Conservation (phyloP, 2,329 filamentous ascomycete genomes). For the Xylaria sp. region DNA sequence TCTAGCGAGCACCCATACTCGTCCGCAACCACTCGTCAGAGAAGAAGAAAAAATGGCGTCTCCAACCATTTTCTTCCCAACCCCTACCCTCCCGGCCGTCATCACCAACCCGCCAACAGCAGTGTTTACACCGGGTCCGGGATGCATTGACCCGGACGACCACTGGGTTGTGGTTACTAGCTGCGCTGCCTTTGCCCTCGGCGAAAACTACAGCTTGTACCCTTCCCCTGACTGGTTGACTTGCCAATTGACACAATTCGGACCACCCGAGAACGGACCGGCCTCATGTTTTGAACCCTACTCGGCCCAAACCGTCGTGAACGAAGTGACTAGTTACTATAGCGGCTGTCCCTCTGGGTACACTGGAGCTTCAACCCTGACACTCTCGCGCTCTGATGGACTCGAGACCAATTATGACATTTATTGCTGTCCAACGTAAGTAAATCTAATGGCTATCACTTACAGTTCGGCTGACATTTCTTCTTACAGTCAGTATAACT, state of each 20-base stretch:
- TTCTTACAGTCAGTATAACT: conserved; percentile 30
- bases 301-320: conserved; percentile 19
- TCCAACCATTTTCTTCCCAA: conserved; percentile 19
- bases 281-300: conserved; percentile 31
- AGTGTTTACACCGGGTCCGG: conserved; percentile 33
- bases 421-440: conserved; percentile 34
- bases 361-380: neutral
- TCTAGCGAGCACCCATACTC: neutral
- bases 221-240: conserved; percentile 34
- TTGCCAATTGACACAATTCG: conserved; percentile 35
- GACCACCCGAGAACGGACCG: conserved; percentile 6
- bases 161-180: conserved; percentile 36
- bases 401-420: conserved; percentile 8
- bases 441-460: neutral
- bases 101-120: conserved; percentile 32
- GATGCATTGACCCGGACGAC: conserved; percentile 30
- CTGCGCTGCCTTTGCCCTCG: conserved; percentile 19
- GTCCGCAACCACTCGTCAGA: neutral
- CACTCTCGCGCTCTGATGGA: neutral
- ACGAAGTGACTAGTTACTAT: conserved; percentile 20
- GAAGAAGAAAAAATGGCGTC: conserved; percentile 25
- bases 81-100: conserved; percentile 9
- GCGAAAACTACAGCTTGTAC: neutral
- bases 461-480: conserved; percentile 13
- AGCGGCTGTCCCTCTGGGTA: conserved; percentile 33